Conservation (phyloP, 768 basidiomycete species). For the Psilocybe tampanensis region DNA sequence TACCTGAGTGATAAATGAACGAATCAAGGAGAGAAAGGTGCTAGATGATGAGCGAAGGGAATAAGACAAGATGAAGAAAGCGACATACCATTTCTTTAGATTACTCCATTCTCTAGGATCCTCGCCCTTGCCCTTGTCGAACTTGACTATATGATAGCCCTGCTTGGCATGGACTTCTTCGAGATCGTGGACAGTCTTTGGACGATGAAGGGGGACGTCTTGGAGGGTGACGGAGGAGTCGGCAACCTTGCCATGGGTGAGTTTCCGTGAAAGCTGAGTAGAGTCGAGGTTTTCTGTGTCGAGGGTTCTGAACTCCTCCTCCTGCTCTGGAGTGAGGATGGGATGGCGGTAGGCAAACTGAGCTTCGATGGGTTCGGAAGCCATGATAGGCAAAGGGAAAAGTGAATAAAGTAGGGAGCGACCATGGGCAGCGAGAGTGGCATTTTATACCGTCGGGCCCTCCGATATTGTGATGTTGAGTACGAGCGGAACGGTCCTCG, state of each 20-base stretch:
- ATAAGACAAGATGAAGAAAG: not conserved
- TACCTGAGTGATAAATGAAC: conserved; percentile 29
- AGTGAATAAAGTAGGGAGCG: not conserved
- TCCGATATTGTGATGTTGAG: not conserved
- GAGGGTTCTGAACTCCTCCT: conserved; percentile 28
- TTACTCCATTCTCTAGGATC: conserved; percentile 39
- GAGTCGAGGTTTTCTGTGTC: conserved; percentile 22
- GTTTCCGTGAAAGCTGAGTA: conserved; percentile 14
- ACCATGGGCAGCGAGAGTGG: not conserved
- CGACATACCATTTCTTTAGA: conserved; percentile 34
- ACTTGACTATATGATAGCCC: conserved; percentile 25
- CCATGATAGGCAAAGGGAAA: conserved; percentile 17
- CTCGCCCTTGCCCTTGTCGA: conserved; percentile 29
- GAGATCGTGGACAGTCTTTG: conserved; percentile 17
- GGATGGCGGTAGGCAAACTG: conserved; percentile 24
- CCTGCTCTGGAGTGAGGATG: conserved; percentile 24
- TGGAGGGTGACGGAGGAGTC: not conserved
- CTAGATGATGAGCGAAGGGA: not conserved
- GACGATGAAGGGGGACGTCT: not conserved
- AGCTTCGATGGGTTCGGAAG: conserved; percentile 33
- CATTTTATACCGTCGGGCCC: not conserved
- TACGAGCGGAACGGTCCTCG: not conserved
- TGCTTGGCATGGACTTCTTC: conserved; percentile 18
- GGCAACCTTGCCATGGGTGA: not conserved
- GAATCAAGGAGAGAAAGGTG: not conserved